Evolutionary conservation across 2,329 filamentous ascomycete genomes (phyloP).

Genomic region (Fusarium fracticaudum): DNA sequence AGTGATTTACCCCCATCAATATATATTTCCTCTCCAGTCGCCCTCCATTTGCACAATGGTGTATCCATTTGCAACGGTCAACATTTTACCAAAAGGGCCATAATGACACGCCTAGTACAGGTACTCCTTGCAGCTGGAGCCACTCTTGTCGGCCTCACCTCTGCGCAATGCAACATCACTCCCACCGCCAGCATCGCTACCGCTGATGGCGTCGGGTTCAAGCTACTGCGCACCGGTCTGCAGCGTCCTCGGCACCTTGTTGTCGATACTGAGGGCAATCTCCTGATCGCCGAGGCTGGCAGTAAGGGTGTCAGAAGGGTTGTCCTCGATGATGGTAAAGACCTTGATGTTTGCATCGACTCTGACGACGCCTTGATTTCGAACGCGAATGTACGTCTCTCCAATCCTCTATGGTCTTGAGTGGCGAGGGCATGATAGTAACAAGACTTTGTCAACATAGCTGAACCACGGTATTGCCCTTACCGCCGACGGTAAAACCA

Average conservation of each 20-base stretch:
- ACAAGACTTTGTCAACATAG: neutral
- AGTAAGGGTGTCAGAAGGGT: neutral
- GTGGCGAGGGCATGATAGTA: accelerated
- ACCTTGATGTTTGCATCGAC: slow-evolving; percentile 7
- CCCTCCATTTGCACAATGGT: too few relatives aligned
- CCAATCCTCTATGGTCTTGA: accelerated
- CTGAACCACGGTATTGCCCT: slow-evolving; percentile 9
- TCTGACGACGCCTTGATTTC: slow-evolving; percentile 3
- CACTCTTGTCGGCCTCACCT: neutral
- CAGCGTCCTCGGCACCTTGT: slow-evolving; percentile 7
- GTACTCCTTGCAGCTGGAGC: neutral
- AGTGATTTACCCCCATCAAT: neutral
- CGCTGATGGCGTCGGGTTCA: neutral
- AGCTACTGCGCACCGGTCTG: neutral
- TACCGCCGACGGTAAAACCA: slow-evolving; percentile 4
- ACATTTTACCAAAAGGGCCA: neutral
- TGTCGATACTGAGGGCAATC: slow-evolving; percentile 2
- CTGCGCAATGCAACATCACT: neutral
- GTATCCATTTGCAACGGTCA: accelerated
- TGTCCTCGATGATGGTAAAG: slow-evolving; percentile 5
- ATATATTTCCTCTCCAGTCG: neutral
- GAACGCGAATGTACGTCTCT: neutral
- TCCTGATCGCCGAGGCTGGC: neutral
- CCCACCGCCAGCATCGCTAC: neutral
- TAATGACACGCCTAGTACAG: slow-evolving; percentile 1